Base-by-base conservation (phyloP, 768 basidiomycete species). In the Dioszegia hungarica region DNA sequence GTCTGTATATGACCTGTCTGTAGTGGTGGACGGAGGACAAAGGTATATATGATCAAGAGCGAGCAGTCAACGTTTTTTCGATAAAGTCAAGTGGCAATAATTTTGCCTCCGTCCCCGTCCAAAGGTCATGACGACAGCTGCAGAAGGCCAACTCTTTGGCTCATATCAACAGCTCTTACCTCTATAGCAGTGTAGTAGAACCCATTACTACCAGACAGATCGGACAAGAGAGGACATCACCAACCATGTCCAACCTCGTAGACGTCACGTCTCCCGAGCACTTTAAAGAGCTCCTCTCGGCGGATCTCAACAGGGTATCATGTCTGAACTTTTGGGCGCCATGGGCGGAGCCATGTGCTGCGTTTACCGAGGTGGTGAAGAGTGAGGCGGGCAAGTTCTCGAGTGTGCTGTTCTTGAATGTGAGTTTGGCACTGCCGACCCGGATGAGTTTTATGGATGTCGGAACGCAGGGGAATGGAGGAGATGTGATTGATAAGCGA, bases 251-350 rank as follows among this genome's bases (percentile, higher is more conserved):
- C 20, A 84, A 84, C 64, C 68, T 81, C 59, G 58, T 79, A 68
- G 64, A 64, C 14, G 81, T 94, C 47, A 71, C 77, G 22, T 87
- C 88, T 3, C 75, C 89, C 1, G 77, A 81, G 1, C 82, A 89
- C 47, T 90, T 98, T 78, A 84, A 89, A 73, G 69, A 78, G 6
- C 76, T 89, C 9, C 83, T 97, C 44, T 85, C 85, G 0, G 69
- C 76, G 20, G 93, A 98, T 77, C 83, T 99, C 31, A 77, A 82
- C 19, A 80, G 88, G 20, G 82, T 94, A 22, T 92, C 92, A 3
- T 79, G 94, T 34, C 84, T 95, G 71, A 90, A 88, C 78, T 99
- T 97, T 75, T 93, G 91, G 88, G 89, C 93, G 39, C 84, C 76
- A 88, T 80, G 90, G 90, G 95, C 91, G 0, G 87, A 84, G 60